A percentile compares a stretch with the other conserved stretches of the same genome.
These are phyloP conservation scores for Camellia sinensis DNA, from an alignment of 148 eudicot genomes.

Conservation along the genomic window DNA sequence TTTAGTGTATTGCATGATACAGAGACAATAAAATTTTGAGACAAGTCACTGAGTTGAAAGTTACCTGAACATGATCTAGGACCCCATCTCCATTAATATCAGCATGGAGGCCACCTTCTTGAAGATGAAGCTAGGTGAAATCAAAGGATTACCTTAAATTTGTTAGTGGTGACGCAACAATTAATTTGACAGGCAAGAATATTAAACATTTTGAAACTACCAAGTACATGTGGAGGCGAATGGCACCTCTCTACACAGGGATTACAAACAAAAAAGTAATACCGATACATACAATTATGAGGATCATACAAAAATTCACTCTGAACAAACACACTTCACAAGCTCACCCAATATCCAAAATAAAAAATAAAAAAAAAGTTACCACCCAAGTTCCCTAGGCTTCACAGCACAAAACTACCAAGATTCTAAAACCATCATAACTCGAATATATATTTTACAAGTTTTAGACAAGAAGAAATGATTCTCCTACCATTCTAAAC, in stretches of 20 bases:
- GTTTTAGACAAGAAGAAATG: background rate
- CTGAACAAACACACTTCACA: background rate
- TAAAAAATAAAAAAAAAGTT: background rate
- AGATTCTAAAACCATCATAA: background rate
- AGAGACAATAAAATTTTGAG: background rate
- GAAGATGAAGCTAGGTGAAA: conserved; percentile 86
- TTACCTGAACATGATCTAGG: conserved; percentile 97
- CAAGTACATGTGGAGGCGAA: background rate
- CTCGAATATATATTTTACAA: background rate
- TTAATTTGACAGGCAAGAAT: background rate
- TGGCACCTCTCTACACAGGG: background rate
- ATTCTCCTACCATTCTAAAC: background rate
- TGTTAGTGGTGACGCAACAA: conserved; percentile 12
- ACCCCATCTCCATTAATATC: conserved; percentile 99
- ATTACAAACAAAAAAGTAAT: background rate
- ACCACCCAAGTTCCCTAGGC: background rate
- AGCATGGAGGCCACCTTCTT: conserved; percentile 99
- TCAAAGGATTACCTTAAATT: conserved; percentile 12
- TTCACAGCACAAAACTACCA: background rate
- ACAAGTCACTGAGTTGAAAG: background rate
- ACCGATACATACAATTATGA: background rate
- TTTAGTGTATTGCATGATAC: background rate
- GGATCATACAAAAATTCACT: background rate
- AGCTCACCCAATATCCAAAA: background rate
- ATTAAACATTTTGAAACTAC: background rate